A percentile compares a stretch with the other conserved stretches of the same genome.
Evolutionary conservation across 352 stramenopile species (phyloP).

Genomic region (Pythium graminicola): DNA sequence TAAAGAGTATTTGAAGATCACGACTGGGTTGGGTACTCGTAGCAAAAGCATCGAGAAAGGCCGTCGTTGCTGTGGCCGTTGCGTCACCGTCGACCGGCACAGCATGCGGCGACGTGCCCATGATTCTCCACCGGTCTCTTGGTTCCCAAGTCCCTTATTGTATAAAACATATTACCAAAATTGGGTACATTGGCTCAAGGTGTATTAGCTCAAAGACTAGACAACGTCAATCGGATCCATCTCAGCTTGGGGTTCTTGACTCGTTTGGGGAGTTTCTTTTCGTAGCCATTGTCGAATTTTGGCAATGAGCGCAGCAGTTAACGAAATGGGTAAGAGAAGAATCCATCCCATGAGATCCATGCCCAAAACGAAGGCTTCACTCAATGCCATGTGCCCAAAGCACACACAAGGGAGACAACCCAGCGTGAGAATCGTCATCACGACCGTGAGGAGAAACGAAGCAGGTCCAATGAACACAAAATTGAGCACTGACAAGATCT

Average conservation of each 20-base stretch:
- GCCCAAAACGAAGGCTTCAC: not conserved
- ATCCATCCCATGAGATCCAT: slow-evolving; percentile 11
- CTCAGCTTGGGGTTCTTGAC: not conserved
- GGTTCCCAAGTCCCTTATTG: too few relatives aligned
- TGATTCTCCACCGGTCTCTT: too few relatives aligned
- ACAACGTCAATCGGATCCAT: not conserved
- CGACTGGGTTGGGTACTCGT: not conserved
- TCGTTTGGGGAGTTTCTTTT: not conserved
- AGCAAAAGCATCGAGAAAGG: slow-evolving; percentile 13
- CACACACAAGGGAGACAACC: slow-evolving; percentile 14
- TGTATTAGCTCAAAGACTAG: too few relatives aligned
- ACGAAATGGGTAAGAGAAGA: not conserved
- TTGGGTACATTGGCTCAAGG: too few relatives aligned
- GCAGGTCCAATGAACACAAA: slow-evolving; percentile 15
- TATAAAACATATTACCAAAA: too few relatives aligned
- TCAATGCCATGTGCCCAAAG: slow-evolving; percentile 9
- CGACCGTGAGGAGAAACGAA: slow-evolving; percentile 5
- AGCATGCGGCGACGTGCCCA: not conserved
- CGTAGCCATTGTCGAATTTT: not conserved
- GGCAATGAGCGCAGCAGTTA: not conserved
- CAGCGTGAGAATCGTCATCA: slow-evolving; percentile 7
- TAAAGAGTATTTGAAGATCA: slow-evolving; percentile 3
- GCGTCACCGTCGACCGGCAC: not conserved
- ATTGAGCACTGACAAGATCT: slow-evolving; percentile 8
- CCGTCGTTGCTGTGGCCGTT: not conserved